phyloP scores from a whole-genome alignment of 1,139 yeast genomes.

The Lipomyces yarrowii region DNA sequence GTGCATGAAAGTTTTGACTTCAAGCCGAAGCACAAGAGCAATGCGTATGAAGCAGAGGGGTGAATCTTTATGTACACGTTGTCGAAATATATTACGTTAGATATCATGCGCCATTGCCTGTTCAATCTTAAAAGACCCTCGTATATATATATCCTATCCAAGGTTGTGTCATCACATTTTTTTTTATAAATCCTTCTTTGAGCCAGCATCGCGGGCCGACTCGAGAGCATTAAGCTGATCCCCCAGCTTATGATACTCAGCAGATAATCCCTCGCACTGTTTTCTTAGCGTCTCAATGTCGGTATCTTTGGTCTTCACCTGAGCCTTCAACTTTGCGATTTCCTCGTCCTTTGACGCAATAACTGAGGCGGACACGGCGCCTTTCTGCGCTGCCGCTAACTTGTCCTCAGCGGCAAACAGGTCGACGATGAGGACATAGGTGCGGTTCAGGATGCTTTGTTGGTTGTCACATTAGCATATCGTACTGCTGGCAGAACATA shows the following conservation, averaged over 20 bases:
- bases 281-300: constrained; percentile 68
- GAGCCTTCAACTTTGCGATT: constrained; percentile 53
- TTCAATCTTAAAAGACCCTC: neutral
- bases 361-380: constrained; percentile 35
- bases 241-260: constrained; percentile 60
- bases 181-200: constrained; percentile 15
- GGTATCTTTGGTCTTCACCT: constrained; percentile 61
- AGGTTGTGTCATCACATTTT: neutral
- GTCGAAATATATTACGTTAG: neutral
- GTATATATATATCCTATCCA: neutral
- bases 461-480: neutral
- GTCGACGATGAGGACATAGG: constrained; percentile 81
- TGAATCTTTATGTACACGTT: constrained; percentile 4
- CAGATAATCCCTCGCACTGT: constrained; percentile 67
- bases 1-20: constrained; percentile 74
- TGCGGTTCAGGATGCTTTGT: constrained; percentile 66
- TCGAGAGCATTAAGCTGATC: constrained; percentile 43
- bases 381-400: constrained; percentile 34
- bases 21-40: constrained; percentile 93
- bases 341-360: constrained; percentile 42
- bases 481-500: neutral
- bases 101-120: neutral
- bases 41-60: constrained; percentile 55
- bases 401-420: constrained; percentile 64
- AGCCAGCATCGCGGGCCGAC: neutral